phyloP scores from a whole-genome alignment of 352 stramenopile species.

The Pythium brassicae region DNA sequence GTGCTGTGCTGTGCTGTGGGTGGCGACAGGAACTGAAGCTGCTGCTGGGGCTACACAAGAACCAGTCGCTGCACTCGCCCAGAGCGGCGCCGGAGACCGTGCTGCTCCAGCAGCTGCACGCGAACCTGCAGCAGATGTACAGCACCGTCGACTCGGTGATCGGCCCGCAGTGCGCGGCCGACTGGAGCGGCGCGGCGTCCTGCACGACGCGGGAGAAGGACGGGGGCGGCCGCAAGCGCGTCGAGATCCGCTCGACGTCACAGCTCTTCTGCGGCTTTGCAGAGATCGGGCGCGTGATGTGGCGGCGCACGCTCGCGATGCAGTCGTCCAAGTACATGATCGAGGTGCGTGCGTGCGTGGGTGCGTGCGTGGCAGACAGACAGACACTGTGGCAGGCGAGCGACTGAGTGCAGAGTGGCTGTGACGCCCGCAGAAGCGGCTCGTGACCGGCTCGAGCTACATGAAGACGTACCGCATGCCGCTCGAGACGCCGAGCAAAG shows the following conservation, averaged over 20 bases:
- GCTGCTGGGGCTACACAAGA: neutral
- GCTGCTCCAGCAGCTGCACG: conserved; percentile 1
- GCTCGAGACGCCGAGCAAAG: neutral
- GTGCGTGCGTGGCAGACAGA: no score
- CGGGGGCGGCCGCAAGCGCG: neutral
- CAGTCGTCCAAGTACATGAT: neutral
- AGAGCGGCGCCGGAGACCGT: neutral
- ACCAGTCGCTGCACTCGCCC: neutral
- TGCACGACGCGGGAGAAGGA: neutral
- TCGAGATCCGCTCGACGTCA: conserved; percentile 1
- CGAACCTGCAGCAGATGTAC: conserved; percentile 5
- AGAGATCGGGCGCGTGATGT: conserved; percentile 6
- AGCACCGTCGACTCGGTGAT: neutral
- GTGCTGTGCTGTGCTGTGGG: no score
- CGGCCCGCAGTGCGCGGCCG: neutral
- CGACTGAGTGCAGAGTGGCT: no score
- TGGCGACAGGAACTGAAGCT: neutral
- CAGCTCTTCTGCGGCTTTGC: conserved; percentile 2
- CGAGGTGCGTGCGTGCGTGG: neutral
- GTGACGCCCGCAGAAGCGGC: conserved; percentile 1
- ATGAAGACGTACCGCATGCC: conserved; percentile 2
- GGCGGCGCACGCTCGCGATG: conserved; percentile 8
- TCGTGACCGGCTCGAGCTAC: neutral
- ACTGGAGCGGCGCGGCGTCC: neutral
- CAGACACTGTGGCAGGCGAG: no score